A percentile compares a stretch with the other conserved stretches of the same genome.
phyloP scores from a whole-genome alignment of 306 rosid species.

The Rosa multiflora region DNA sequence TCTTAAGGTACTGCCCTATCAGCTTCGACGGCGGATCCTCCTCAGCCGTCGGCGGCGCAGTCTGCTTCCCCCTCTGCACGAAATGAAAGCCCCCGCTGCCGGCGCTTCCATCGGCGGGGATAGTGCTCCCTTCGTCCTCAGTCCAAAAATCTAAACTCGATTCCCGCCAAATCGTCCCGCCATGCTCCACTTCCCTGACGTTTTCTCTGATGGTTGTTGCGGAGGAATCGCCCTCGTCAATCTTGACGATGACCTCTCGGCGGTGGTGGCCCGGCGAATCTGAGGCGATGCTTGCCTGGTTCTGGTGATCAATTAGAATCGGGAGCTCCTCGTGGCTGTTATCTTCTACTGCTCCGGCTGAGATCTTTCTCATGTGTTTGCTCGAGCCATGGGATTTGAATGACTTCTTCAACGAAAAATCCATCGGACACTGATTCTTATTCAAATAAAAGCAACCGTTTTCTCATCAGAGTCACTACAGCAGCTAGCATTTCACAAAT shows the following conservation, averaged over 20 bases:
- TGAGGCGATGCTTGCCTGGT: slow-evolving; percentile 8
- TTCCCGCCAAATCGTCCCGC: slow-evolving; percentile 47
- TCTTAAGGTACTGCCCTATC: slow-evolving; percentile 63
- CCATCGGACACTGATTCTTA: slow-evolving; percentile 35
- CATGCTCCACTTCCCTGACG: not conserved
- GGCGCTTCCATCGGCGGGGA: not conserved
- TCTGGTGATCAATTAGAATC: slow-evolving; percentile 42
- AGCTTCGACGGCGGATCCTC: slow-evolving; percentile 82
- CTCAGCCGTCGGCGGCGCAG: not conserved
- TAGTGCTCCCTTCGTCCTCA: not conserved
- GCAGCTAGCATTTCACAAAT: not conserved
- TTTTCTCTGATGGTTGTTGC: not conserved
- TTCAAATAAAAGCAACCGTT: not conserved
- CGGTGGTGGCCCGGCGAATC: slow-evolving; percentile 6
- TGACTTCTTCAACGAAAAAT: slow-evolving; percentile 55
- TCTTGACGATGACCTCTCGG: slow-evolving; percentile 53
- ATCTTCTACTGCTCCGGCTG: slow-evolving; percentile 22
- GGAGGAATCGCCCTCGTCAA: slow-evolving; percentile 40
- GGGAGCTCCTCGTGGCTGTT: slow-evolving; percentile 48
- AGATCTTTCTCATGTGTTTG: slow-evolving; percentile 34
- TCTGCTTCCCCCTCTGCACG: not conserved
- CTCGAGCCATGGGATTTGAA: slow-evolving; percentile 54
- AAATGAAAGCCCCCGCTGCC: slow-evolving; percentile 45
- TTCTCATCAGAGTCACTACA: too few relatives aligned
- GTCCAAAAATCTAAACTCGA: slow-evolving; percentile 59